Percentiles rank a stretch among this genome's conserved stretches.
Evolutionary conservation across 345 rosid genomes (phyloP).

Genomic region (Camelina hispida): DNA sequence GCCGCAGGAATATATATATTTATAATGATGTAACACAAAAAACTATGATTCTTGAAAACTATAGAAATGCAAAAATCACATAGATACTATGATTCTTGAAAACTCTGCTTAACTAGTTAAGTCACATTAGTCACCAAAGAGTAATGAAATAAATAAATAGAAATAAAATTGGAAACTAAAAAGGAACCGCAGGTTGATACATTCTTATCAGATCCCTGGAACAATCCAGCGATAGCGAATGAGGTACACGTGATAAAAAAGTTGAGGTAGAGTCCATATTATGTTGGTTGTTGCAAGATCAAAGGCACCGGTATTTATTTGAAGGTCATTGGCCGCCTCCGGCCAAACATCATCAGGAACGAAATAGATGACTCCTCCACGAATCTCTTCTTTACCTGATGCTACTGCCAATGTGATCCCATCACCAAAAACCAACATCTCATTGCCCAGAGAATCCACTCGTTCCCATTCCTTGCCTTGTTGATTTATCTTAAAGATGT

Average conservation of each 20-base stretch:
- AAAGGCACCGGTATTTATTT: background rate
- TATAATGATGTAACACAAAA: too few relatives aligned
- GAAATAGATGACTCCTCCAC: slow-evolving; percentile 1
- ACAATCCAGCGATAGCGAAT: slow-evolving; percentile 3
- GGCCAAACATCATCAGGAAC: slow-evolving; percentile 4
- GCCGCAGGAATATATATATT: slow-evolving; percentile 34
- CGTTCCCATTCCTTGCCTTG: background rate
- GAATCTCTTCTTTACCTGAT: background rate
- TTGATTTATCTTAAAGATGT: background rate
- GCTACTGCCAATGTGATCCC: background rate
- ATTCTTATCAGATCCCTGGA: background rate
- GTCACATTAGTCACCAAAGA: background rate
- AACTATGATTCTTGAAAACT: background rate
- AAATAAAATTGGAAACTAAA: background rate
- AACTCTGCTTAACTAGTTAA: background rate
- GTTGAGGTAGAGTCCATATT: background rate
- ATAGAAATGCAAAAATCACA: background rate
- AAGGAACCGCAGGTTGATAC: background rate
- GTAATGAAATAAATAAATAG: background rate
- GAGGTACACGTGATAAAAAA: background rate
- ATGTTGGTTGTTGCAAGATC: background rate
- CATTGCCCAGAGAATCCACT: background rate
- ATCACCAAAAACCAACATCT: slow-evolving; percentile 3
- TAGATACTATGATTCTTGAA: background rate
- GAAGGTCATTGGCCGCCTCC: background rate